Base-by-base conservation (phyloP, 352 stramenopile species). In the Elongisporangium prolatum region DNA sequence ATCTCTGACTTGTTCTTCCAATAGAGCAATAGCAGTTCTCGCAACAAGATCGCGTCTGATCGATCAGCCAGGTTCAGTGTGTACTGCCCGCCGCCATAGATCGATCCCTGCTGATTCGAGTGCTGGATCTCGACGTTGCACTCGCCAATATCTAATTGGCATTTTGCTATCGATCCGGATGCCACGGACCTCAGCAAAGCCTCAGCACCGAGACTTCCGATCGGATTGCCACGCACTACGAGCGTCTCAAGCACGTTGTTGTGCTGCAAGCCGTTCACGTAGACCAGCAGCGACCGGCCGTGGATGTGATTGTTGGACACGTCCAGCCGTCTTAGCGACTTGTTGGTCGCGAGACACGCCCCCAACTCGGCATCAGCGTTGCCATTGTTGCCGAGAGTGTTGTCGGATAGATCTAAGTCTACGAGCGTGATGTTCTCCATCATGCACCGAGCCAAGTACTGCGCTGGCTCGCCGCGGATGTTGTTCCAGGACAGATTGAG, bases 401-500 rank as follows among this genome's bases (percentile, higher is more conserved):
- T 91, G 58, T 91, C 77, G 0, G 80, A 83, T n/a, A 93, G 47
- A 52, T 88, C 65, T 21, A 93, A 61, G 44, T 77, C 72, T 18
- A 67, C 79, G 9, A 93, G 71, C 28, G 78, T 85, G 44, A 80
- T 52, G 21, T 93, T 93, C 22, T 89, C 75, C 67, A 86, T 77
- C 75, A 93, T 89, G 25, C 76, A 85, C 51, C 70, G 68, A 0
- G 75, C 80, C 9, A 93, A 56, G 53, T 85, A 71, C 50, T 81
- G 71, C 21, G 80, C 84, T 48, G 84, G 77, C 48, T 86, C 72
- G 6, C 79, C 74, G 11, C 80, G 77, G 38, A 93, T 88, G 28
- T 89, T 85, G 56, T 91, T 91, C 84, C 80, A 91, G 4, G 77
- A 82, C 13, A 93, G 48, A 21, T 93, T 84, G 13, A 93, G 67